Percentiles rank a stretch among this genome's conserved stretches.
These are phyloP conservation scores for Stromatinia cepivora DNA, from an alignment of 2,329 filamentous ascomycete species.

Conservation along the genomic window DNA sequence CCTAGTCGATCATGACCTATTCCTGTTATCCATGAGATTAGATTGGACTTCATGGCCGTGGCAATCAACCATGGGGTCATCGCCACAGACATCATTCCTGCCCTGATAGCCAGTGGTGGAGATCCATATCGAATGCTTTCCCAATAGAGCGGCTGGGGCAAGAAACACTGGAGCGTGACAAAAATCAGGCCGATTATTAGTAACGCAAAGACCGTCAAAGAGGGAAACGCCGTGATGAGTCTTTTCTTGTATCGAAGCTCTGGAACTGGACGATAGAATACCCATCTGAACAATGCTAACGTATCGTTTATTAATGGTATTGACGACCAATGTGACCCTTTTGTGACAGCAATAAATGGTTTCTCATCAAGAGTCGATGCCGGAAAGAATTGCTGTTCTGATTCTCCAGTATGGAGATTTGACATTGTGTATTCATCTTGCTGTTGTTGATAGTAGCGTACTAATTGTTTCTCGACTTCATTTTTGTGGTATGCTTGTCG, in stretches of 20 bases:
- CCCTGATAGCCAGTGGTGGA: conserved; percentile 80
- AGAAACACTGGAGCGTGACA: conserved; percentile 77
- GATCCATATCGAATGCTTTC: conserved; percentile 83
- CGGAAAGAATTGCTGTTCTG: conserved; percentile 63
- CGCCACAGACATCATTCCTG: conserved; percentile 89
- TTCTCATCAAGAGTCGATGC: conserved; percentile 57
- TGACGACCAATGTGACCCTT: conserved; percentile 72
- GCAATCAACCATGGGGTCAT: conserved; percentile 92
- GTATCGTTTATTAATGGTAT: conserved; percentile 73
- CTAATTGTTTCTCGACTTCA: conserved; percentile 68
- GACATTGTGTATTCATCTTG: conserved; percentile 62
- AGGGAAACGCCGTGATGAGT: conserved; percentile 73
- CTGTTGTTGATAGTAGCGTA: conserved; percentile 52
- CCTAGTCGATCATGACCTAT: conserved; percentile 91
- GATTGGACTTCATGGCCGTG: conserved; percentile 86
- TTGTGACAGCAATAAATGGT: conserved; percentile 55
- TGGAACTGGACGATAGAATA: conserved; percentile 86
- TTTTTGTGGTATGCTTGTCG: conserved; percentile 87
- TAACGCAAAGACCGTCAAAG: conserved; percentile 69
- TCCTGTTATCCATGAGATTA: conserved; percentile 80
- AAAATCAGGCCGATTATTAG: conserved; percentile 69
- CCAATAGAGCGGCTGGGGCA: conserved; percentile 89
- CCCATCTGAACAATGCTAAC: conserved; percentile 80
- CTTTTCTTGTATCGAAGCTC: conserved; percentile 67
- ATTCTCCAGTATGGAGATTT: conserved; percentile 52